Conservation (phyloP, 192 early-diverging fungal genomes). For the Mortierella antarctica region DNA sequence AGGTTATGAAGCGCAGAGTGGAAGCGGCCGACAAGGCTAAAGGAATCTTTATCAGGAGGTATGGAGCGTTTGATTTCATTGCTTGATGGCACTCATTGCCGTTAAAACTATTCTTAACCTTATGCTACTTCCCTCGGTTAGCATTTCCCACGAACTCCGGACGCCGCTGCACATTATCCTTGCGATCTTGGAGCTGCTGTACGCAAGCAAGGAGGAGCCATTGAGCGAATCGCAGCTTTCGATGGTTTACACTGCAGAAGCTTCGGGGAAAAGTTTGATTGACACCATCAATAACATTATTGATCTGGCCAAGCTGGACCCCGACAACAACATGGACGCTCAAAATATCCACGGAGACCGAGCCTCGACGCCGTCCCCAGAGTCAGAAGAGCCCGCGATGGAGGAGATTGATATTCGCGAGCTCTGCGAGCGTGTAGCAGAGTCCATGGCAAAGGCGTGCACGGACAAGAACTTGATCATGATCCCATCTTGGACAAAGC, state of each 20-base stretch:
- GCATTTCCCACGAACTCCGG: slow-evolving; percentile 63
- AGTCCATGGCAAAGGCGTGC: slow-evolving; percentile 35
- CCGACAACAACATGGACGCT: slow-evolving; percentile 25
- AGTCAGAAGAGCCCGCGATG: slow-evolving; percentile 14
- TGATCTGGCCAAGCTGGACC: slow-evolving; percentile 33
- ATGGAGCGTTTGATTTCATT: neutral
- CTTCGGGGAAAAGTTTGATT: slow-evolving; percentile 51
- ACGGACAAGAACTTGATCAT: slow-evolving; percentile 38
- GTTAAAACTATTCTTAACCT: neutral
- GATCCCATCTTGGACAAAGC: slow-evolving; percentile 42
- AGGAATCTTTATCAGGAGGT: slow-evolving; percentile 59
- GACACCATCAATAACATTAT: slow-evolving; percentile 39
- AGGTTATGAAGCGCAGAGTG: slow-evolving; percentile 56
- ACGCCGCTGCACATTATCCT: slow-evolving; percentile 66
- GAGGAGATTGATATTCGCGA: slow-evolving; percentile 43
- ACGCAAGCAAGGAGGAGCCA: slow-evolving; percentile 36
- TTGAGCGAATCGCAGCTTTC: slow-evolving; percentile 39
- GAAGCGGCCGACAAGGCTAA: slow-evolving; percentile 65
- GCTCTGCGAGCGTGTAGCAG: slow-evolving; percentile 36
- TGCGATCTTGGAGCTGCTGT: slow-evolving; percentile 58
- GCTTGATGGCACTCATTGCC: neutral
- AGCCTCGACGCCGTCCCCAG: neutral
- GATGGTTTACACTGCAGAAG: slow-evolving; percentile 54
- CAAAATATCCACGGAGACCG: slow-evolving; percentile 6
- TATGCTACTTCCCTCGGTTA: neutral